A percentile compares a stretch with the other conserved stretches of the same genome.
These are phyloP conservation scores for Butyriboletus loyo DNA, from an alignment of 768 basidiomycete species.

Conservation along the genomic window DNA sequence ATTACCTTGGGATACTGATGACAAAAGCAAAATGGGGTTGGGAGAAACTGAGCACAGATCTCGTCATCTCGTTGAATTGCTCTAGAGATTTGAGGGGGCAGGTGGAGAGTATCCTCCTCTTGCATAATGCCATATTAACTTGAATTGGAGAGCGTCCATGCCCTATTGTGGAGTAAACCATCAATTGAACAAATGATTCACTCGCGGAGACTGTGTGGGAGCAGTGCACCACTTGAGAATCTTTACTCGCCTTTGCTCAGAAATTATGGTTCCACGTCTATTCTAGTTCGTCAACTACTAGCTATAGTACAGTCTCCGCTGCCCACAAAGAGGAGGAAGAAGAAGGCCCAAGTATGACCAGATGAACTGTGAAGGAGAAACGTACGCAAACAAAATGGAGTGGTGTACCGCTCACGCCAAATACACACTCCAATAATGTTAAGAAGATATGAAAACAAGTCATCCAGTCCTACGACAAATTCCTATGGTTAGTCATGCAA, in stretches of 20 bases:
- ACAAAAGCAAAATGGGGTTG: conserved; percentile 5
- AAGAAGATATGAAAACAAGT: conserved; percentile 15
- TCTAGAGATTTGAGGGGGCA: not conserved
- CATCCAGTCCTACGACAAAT: conserved; percentile 20
- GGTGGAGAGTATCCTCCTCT: not conserved
- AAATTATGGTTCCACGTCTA: not conserved
- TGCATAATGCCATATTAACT: not conserved
- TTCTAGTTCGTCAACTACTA: not conserved
- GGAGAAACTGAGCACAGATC: conserved; percentile 5
- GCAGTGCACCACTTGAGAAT: not conserved
- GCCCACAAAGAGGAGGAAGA: not conserved
- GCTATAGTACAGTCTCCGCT: not conserved
- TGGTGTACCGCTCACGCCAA: not conserved
- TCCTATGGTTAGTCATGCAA: conserved; percentile 24
- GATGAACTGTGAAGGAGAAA: not conserved
- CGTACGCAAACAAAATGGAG: conserved; percentile 20
- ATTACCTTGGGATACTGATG: conserved; percentile 7
- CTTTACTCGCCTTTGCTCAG: not conserved
- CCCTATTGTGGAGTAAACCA: too few relatives aligned
- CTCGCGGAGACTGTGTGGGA: not conserved
- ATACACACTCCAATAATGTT: conserved; percentile 26
- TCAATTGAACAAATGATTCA: not conserved
- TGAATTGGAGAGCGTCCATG: not conserved
- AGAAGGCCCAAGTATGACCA: not conserved
- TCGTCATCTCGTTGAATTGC: conserved; percentile 4